Evolutionary conservation across 495 filamentous ascomycete genomes (phyloP).

Genomic region (Talaromyces proteolyticus): DNA sequence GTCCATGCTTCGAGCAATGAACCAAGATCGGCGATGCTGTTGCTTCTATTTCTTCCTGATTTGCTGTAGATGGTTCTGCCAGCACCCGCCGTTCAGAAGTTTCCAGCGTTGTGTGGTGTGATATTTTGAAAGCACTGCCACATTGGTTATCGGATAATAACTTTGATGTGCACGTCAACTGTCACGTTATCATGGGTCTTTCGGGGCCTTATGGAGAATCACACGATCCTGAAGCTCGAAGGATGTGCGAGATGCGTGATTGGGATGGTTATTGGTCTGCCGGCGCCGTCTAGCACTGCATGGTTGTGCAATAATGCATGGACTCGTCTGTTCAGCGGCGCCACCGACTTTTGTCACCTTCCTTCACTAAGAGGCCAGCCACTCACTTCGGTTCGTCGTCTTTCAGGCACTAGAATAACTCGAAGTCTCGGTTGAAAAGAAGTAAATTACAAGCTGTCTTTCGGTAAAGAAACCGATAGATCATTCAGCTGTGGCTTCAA

Average conservation of each 20-base stretch:
- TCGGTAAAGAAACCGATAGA: too few species aligned
- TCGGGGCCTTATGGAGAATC: neutral
- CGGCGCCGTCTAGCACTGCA: neutral
- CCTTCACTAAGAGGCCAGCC: neutral
- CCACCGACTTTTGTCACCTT: neutral
- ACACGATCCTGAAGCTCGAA: neutral
- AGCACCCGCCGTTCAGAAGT: neutral
- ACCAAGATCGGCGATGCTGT: neutral
- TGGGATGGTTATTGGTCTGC: neutral
- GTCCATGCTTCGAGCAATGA: neutral
- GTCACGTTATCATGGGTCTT: neutral
- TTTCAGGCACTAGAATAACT: neutral
- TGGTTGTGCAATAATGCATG: too few species aligned
- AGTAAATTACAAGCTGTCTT: too few species aligned
- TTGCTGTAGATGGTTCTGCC: neutral
- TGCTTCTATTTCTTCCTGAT: neutral
- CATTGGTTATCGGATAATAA: neutral
- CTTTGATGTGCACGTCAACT: neutral
- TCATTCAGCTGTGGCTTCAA: too few species aligned
- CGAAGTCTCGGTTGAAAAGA: too few species aligned
- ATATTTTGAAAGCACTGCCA: neutral
- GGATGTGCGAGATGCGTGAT: neutral
- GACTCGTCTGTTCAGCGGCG: neutral
- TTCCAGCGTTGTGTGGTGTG: neutral
- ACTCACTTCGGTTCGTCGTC: neutral